A percentile compares a stretch with the other conserved stretches of the same genome.
phyloP scores from a whole-genome alignment of 129 eudicot genomes.

The Arctium lappa region DNA sequence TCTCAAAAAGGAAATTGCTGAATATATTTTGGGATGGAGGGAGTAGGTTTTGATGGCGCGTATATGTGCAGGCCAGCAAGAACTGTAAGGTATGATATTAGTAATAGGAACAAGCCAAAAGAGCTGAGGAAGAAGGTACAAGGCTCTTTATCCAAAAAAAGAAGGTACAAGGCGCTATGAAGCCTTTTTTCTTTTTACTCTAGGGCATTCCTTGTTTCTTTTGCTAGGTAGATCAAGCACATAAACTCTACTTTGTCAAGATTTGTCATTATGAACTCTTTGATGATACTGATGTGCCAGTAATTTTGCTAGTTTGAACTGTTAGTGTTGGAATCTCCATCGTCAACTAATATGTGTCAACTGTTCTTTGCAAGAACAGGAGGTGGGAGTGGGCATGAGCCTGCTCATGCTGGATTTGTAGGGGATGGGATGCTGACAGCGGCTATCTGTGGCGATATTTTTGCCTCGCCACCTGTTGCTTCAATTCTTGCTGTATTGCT shows the following conservation, averaged over 20 bases:
- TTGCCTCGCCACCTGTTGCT: conserved; percentile 93
- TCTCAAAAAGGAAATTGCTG: not conserved
- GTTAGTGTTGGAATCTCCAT: conserved; percentile 3
- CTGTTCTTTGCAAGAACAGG: conserved; percentile 36
- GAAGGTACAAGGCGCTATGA: not conserved
- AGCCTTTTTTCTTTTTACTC: not conserved
- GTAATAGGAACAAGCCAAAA: not conserved
- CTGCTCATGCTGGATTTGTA: conserved; percentile 98
- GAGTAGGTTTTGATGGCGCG: not conserved
- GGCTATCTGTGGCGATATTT: conserved; percentile 96
- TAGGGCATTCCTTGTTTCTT: not conserved
- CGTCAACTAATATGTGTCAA: conserved; percentile 8
- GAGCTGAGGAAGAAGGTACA: not conserved
- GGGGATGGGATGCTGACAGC: conserved; percentile 99
- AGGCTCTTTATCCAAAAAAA: not conserved
- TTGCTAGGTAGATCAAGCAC: not conserved
- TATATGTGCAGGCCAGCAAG: not conserved
- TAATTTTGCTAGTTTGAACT: not conserved
- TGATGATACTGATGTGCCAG: not conserved
- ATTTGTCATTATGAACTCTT: not conserved
- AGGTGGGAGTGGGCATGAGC: conserved; percentile 99
- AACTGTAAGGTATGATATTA: not conserved
- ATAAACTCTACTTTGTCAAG: not conserved
- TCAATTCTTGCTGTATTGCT: conserved; percentile 79
- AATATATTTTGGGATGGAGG: not conserved